Evolutionary conservation across 225 moss, liverwort and hornwort species (phyloP), one percentile per base, ranked within the genome.

Genomic region (Sphagnum contortum): DNA sequence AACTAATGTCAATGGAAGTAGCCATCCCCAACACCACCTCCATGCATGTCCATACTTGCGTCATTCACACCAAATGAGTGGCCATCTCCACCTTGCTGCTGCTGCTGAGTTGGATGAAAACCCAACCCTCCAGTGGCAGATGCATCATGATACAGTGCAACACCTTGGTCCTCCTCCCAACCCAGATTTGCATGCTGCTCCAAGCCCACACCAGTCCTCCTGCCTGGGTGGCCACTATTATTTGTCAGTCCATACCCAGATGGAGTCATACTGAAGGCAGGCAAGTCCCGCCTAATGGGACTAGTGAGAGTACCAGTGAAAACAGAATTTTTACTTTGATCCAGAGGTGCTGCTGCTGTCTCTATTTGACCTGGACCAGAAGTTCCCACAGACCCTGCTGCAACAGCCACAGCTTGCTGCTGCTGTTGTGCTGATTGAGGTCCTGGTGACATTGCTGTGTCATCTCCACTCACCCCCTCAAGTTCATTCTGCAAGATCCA

Each of bases 1-100:
- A 61, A 60, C 49, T 46, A 49, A 48, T 50, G 47, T 86, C 70
- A 86, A 69, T 75, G 77, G 55, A 83, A 94, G 50, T 89, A 94
- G 46, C 69, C 82, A 8, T 91, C 89, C 12, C 85, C 76, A 66
- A 57, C 86, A 66, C 91, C 89, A 71, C 91, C 91, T 1, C 84
- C 83, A 71, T 91, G 91, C 94, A 94, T 94, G 61, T 94, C 94
- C 94, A 94, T 94, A 77, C 79, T 89, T 5, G 91, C 81, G 69
- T 94, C 94, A 72, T 81, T 88, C 72, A 89, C 94, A 45, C 75
- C 82, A 70, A 82, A 88, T 14, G 70, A 49, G 53, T 91, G 89
- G 6, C 77, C 47, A 48, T 87, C 84, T 57, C 91, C 80, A 47
- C 44, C 49, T 71, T 84, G 80, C 73, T 84, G 87, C 9, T 76